These are phyloP conservation scores for Orychophragmus violaceus DNA, from an alignment of 345 rosid genomes.

Conservation along the genomic window DNA sequence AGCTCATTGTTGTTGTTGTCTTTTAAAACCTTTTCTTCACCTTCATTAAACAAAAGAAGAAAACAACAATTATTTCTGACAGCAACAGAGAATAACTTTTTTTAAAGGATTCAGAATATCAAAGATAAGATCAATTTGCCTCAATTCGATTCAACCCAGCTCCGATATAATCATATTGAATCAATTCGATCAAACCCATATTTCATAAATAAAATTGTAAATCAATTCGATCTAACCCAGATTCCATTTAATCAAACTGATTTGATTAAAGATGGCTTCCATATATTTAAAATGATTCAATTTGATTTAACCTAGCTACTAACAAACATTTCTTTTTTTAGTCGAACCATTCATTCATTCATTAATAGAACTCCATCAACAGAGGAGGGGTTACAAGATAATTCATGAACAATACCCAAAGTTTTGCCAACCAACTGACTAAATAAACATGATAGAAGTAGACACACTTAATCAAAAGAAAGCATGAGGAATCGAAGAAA, in stretches of 20 bases:
- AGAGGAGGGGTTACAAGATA: too few species aligned
- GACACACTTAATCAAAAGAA: too few species aligned
- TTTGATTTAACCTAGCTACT: neutral
- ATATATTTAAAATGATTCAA: neutral
- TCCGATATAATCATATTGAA: neutral
- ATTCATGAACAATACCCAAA: too few species aligned
- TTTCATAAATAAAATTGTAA: neutral
- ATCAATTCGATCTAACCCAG: neutral
- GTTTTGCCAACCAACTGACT: too few species aligned
- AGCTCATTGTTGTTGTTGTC: constrained; percentile 45
- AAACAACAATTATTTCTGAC: neutral
- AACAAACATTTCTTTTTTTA: too few species aligned
- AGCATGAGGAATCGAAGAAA: too few species aligned
- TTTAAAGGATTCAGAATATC: neutral
- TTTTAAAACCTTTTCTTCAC: constrained; percentile 4
- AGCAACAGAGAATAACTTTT: neutral
- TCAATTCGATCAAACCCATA: neutral
- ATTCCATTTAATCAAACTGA: neutral
- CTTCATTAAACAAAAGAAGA: neutral
- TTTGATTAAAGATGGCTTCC: neutral
- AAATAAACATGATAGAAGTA: too few species aligned
- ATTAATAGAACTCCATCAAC: too few species aligned
- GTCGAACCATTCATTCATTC: too few species aligned
- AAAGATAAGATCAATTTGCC: neutral
- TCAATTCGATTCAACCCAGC: neutral